phyloP scores from a whole-genome alignment of 768 basidiomycete species.

The Podaxis sp. region DNA sequence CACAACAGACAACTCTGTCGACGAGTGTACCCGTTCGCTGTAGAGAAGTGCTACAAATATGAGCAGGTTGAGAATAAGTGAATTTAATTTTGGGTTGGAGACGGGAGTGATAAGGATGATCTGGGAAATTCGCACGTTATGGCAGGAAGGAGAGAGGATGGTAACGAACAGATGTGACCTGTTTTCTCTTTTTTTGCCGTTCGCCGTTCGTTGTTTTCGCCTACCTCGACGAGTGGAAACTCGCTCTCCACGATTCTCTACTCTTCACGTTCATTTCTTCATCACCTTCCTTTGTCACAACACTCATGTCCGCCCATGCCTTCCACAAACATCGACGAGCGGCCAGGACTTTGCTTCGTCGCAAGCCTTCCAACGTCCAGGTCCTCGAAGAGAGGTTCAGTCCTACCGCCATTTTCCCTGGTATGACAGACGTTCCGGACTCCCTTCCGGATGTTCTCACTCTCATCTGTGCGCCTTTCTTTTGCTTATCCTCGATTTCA shows the following conservation, averaged over 20 bases:
- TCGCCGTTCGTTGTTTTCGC: not conserved
- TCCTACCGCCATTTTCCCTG: constrained; percentile 11
- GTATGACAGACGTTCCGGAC: not conserved
- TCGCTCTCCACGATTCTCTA: not conserved
- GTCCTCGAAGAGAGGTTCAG: constrained; percentile 14
- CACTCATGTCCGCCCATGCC: constrained; percentile 9
- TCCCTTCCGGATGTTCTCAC: not conserved
- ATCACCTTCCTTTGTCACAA: constrained; percentile 3
- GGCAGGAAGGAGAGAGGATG: not conserved
- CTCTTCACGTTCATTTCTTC: constrained; percentile 11
- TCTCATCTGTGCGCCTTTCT: not conserved
- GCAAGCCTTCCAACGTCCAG: constrained; percentile 6
- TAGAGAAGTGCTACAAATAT: too few species aligned
- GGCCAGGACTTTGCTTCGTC: constrained; percentile 2
- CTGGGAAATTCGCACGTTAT: not conserved
- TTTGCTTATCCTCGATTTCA: not conserved
- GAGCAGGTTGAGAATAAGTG: too few species aligned
- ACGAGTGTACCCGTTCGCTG: too few species aligned
- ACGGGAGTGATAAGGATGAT: not conserved
- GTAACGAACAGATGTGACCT: not conserved
- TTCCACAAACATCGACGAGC: constrained; percentile 1
- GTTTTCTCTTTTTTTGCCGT: not conserved
- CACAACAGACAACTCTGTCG: too few species aligned
- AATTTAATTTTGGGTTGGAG: too few species aligned
- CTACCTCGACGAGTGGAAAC: not conserved